Conservation (phyloP, 1,284 basidiomycete species). For the Boletellus sp. region DNA sequence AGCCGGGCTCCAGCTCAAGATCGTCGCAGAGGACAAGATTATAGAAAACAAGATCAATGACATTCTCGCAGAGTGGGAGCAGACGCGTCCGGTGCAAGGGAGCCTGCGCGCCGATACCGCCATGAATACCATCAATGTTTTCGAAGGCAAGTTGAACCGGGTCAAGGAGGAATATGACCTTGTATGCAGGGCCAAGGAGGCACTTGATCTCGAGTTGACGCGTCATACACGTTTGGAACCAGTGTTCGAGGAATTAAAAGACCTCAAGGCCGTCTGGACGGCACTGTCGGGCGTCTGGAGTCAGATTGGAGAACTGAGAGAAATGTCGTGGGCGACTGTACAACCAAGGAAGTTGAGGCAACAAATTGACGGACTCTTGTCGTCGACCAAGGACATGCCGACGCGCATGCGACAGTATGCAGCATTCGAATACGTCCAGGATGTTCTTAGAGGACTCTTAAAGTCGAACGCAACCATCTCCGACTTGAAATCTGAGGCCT, state of each 20-base stretch:
- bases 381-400: constrained; percentile 96
- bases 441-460: constrained; percentile 79
- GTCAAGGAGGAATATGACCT: constrained; percentile 93
- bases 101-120: constrained; percentile 93
- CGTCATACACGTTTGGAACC: constrained; percentile 91
- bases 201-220: constrained; percentile 88
- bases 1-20: constrained; percentile 97
- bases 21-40: constrained; percentile 99
- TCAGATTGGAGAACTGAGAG: constrained; percentile 86
- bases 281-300: constrained; percentile 97
- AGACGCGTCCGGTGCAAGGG: constrained; percentile 93
- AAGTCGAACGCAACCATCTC: constrained; percentile 88
- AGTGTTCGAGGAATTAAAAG: constrained; percentile 91
- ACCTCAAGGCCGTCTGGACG: constrained; percentile 98
- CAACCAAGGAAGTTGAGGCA: constrained; percentile 94
- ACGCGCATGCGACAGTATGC: constrained; percentile 99
- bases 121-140: constrained; percentile 92
- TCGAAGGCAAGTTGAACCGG: constrained; percentile 85
- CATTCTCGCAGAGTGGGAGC: constrained; percentile 91
- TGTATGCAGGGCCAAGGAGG: constrained; percentile 94
- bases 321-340: constrained; percentile 88
- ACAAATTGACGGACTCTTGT: constrained; percentile 85
- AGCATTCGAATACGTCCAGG: constrained; percentile 98
- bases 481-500: constrained; percentile 94
- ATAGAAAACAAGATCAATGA: constrained; percentile 92